Base-by-base conservation (phyloP, 768 basidiomycete genomes). In the Filobasidium wieringae region DNA sequence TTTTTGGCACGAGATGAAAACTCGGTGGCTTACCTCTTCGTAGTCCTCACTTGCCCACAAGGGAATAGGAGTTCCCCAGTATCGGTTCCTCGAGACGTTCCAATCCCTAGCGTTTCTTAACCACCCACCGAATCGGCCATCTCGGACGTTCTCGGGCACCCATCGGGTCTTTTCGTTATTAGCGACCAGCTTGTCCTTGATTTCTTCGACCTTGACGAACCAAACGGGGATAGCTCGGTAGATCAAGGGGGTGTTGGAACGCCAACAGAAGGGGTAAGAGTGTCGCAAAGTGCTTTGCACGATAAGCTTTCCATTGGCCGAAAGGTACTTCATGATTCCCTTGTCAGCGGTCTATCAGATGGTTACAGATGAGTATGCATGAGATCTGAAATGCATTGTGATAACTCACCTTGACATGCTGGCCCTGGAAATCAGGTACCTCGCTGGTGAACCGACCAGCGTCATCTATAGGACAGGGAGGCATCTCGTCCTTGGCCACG, bases 31-130 rank as follows among this genome's bases (percentile, higher is more conserved):
- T 63, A 86, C 90, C 81, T 99, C 95, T 71, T 89, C 80, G 66
- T 82, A 77, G 74, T 99, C 95, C 0, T 92, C 89, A 68, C 87
- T 91, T 27, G 79, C 88, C 95, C 95, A 99, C 33, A 99, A 77
- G 11, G 95, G 95, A 56, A 99, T 84, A 17, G 95, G 95, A 4
- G 92, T 97, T 32, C 93, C 95, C 92, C 92, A 99, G 72, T 97
- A 99, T 49, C 95, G 81, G 77, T 97, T 97, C 61, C 95, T 82
- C n/a, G 92, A 95, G 63, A 99, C 80, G 70, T 96, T 97, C 95
- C 95, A 99, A 70, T 99, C 95, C 22, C 92, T 82, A n/a, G 95
- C 95, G 73, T 93, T 96, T 49, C 86, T 85, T 51, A 99, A 79
- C 95, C 95, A 99, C 73, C 89, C 92, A 22, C 90, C 91, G 70